phyloP scores from a whole-genome alignment of 805 yeast genomes.

The Candida glaebosa region DNA sequence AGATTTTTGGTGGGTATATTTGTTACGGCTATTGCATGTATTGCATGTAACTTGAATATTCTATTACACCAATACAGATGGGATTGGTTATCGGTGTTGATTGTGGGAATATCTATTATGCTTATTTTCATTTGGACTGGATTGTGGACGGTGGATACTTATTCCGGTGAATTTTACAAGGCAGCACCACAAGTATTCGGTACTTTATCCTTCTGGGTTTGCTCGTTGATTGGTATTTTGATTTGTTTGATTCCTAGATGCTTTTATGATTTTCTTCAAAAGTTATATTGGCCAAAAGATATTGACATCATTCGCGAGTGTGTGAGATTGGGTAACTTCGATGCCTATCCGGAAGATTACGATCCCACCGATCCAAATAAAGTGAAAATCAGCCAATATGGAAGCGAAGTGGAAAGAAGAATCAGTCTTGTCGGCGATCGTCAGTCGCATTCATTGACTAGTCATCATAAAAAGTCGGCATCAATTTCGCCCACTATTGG shows the following conservation, averaged over 20 bases:
- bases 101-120: slow-evolving; percentile 55
- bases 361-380: slow-evolving; percentile 81
- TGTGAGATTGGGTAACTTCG: slow-evolving; percentile 62
- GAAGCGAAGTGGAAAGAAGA: slow-evolving; percentile 15
- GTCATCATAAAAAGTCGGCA: neutral
- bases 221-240: slow-evolving; percentile 59
- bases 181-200: slow-evolving; percentile 66
- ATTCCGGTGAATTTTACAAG: slow-evolving; percentile 58
- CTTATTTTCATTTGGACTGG: slow-evolving; percentile 76
- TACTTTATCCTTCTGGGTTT: slow-evolving; percentile 62
- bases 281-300: slow-evolving; percentile 59
- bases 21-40: slow-evolving; percentile 63
- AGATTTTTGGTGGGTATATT: slow-evolving; percentile 69
- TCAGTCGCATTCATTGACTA: neutral
- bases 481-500: slow-evolving; percentile 1
- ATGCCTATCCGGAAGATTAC: slow-evolving; percentile 59
- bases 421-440: slow-evolving; percentile 13
- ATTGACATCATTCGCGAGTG: slow-evolving; percentile 73
- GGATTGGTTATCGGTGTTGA: slow-evolving; percentile 70
- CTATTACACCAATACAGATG: slow-evolving; percentile 69
- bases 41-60: slow-evolving; percentile 65
- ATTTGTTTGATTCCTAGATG: slow-evolving; percentile 68
- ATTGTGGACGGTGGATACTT: slow-evolving; percentile 59
- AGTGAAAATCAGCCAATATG: slow-evolving; percentile 46
- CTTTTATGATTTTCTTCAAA: slow-evolving; percentile 52